Evolutionary conservation across 2,329 filamentous ascomycete genomes (phyloP).

Genomic region (Ophiognomonia clavigignenti-juglandacearum): DNA sequence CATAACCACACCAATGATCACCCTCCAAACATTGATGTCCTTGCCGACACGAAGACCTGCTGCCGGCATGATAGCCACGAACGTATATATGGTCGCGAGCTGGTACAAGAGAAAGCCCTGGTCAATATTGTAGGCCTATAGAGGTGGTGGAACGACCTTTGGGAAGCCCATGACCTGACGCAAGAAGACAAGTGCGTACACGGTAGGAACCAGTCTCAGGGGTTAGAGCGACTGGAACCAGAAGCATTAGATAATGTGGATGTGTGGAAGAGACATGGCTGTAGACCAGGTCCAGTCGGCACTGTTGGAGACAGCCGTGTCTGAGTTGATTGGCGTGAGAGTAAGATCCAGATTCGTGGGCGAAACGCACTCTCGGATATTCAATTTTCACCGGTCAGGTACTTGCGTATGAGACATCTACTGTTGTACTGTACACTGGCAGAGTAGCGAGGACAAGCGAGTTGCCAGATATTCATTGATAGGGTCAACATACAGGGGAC

Average conservation of each 20-base stretch:
- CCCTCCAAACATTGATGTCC: conserved; percentile 20
- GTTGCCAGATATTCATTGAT: too few relatives aligned
- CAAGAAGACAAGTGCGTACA: conserved; percentile 15
- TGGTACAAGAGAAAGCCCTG: conserved; percentile 22
- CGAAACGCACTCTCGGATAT: too few relatives aligned
- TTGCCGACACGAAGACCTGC: conserved; percentile 14
- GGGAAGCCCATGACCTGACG: conserved; percentile 18
- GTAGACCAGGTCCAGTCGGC: too few relatives aligned
- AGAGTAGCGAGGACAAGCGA: too few relatives aligned
- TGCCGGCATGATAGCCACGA: conserved; percentile 16
- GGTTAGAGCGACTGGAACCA: conserved; percentile 23
- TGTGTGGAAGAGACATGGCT: conserved; percentile 4
- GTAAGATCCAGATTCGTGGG: too few relatives aligned
- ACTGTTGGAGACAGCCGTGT: too few relatives aligned
- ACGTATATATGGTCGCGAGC: conserved; percentile 18
- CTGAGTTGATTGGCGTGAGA: too few relatives aligned
- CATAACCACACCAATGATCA: conserved; percentile 16
- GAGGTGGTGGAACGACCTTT: conserved; percentile 16
- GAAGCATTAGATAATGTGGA: conserved; percentile 20
- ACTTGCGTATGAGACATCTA: too few relatives aligned
- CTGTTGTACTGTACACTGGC: too few relatives aligned
- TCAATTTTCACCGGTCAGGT: too few relatives aligned
- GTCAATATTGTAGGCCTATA: conserved; percentile 17
- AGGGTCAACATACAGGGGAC: too few relatives aligned
- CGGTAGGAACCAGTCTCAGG: conserved; percentile 13